phyloP scores from a whole-genome alignment of 345 rosid genomes.

The Euphorbia tirucalli region DNA sequence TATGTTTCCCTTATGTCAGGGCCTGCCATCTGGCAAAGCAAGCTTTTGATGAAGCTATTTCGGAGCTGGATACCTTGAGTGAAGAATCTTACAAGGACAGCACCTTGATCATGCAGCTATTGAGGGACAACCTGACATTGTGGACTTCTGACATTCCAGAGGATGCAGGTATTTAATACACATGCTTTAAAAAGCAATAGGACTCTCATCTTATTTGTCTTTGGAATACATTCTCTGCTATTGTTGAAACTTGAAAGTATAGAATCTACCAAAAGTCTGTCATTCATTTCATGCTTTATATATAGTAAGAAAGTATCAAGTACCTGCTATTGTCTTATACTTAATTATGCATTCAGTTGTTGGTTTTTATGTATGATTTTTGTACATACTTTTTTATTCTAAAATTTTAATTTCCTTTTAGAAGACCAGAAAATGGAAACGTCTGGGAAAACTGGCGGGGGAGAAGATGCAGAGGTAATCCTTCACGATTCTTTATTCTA shows the following conservation, averaged over 20 bases:
- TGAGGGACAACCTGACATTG: conserved; percentile 35
- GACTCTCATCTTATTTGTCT: background rate
- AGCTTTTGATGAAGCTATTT: conserved; percentile 36
- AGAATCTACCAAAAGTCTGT: background rate
- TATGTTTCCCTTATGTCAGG: conserved; percentile 6
- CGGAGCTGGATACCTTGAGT: conserved; percentile 30
- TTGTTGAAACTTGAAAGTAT: background rate
- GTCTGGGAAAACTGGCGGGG: conserved; percentile 14
- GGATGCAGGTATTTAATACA: conserved; percentile 24
- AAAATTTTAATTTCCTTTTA: background rate
- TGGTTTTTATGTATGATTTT: background rate
- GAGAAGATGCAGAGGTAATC: conserved; percentile 23
- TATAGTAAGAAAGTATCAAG: background rate
- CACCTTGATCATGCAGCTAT: conserved; percentile 34
- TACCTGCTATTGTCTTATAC: background rate
- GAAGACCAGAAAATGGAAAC: conserved; percentile 25
- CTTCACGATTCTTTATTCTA: background rate
- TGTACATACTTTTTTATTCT: background rate
- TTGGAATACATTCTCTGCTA: background rate
- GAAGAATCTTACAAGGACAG: conserved; percentile 38
- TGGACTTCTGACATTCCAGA: conserved; percentile 35
- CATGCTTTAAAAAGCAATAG: background rate
- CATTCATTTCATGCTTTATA: background rate
- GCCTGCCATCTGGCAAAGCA: conserved; percentile 39
- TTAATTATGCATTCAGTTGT: background rate